Conservation (phyloP, 2,329 filamentous ascomycete genomes). For the Paracoccidioides lutzii region DNA sequence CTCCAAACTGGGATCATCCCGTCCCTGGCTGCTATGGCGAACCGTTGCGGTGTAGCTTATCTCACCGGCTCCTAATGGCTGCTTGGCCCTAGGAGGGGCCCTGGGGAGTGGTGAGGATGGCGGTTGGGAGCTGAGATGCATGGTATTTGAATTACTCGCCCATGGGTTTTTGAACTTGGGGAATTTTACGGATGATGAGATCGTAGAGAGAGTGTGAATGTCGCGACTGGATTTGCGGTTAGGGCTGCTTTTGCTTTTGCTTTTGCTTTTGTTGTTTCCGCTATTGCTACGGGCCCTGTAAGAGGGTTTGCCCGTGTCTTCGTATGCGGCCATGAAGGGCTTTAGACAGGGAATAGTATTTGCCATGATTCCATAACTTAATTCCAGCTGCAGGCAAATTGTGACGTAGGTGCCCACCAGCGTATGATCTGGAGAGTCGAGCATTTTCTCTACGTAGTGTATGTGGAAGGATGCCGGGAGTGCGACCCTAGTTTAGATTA, state of each 20-base stretch:
- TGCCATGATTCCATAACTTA: constrained; percentile 31
- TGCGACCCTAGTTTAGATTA: constrained; percentile 23
- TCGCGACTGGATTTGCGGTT: neutral
- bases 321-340: constrained; percentile 30
- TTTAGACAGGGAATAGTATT: constrained; percentile 33
- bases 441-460: constrained; percentile 21
- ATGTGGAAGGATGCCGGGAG: constrained; percentile 28
- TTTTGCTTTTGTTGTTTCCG: neutral
- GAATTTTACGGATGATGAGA: neutral
- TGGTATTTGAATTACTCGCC: neutral
- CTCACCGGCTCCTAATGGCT: neutral
- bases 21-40: neutral
- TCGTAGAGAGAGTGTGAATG: neutral
- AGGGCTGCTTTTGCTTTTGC: neutral
- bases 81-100: neutral
- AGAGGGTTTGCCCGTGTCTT: constrained; percentile 11
- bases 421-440: constrained; percentile 25
- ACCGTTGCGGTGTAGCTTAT: neutral
- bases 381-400: constrained; percentile 30
- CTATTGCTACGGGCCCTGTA: neutral
- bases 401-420: constrained; percentile 24
- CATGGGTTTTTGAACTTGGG: neutral
- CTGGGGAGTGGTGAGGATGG: neutral
- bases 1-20: neutral
- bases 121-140: neutral